Base-by-base conservation (phyloP, 164 flowering plant genomes). In the Tinospora cordifolia region DNA sequence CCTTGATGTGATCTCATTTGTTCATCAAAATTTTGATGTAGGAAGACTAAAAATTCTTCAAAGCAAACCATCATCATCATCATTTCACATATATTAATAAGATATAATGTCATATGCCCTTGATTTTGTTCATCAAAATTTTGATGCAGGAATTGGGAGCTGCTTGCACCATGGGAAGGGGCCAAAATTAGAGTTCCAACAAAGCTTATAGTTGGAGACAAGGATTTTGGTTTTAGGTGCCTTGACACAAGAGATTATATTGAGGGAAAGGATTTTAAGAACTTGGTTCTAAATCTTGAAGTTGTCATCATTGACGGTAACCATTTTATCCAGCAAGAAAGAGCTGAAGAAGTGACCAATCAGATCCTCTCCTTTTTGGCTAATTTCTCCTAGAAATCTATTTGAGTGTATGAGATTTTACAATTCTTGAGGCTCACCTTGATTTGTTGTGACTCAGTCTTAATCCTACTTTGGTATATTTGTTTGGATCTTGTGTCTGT, bases 101-200 rank as follows among this genome's bases (percentile, higher is more conserved):
- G 25, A 58, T 58, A 19, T 13, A 3, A n/a, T 22, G 4, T 58
- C 26, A 58, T 58, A 9, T 58, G 25, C 9, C 36, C 36, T 30
- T 30, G 36, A 30, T 30, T 15, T 54, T 54, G 59, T 54, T 54
- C 8, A 7, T 30, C 36, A 30, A 30, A 30, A 30, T 30, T 30
- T 60, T 34, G 26, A 4, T 60, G 63, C 24, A 75, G 83, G 71
- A 80, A 72, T 30, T 81, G 81, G 77, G 75, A 77, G 74, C 76
- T 75, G 26, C 51, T 69, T 15, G 72, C 65, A 69, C 62, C 79
- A 66, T 77, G 83, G 83, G 79, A 77, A 65, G 80, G 79, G 68
- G 67, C 72, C 2, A 80, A 71, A 62, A 71, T 78, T 30, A 73
- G 62, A 0, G 73, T 69, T 34, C 80, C 80, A 36, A 62, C 81